Base-by-base conservation (phyloP, 164 flowering plant genomes). In the Euptelea pleiosperma region DNA sequence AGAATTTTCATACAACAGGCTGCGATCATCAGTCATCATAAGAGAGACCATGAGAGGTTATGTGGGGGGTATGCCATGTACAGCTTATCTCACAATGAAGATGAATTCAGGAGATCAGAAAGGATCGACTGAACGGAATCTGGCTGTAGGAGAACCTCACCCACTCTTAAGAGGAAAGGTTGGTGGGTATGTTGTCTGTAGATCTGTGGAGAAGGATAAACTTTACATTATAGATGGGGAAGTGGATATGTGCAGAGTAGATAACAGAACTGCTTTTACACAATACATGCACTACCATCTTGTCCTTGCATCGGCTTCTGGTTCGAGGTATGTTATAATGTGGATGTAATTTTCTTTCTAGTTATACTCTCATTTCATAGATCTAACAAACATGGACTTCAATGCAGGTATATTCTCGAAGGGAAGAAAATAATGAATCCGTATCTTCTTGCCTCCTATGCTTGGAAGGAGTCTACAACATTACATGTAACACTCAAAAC, bases 351-450 rank as follows among this genome's bases (percentile, higher is more conserved):
- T n/a, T n/a, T n/a, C n/a, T n/a, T n/a, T n/a, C n/a, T n/a, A n/a
- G n/a, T n/a, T n/a, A n/a, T n/a, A n/a, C n/a, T n/a, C n/a, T n/a
- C n/a, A n/a, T 2, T 8, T 14, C 6, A 28, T 22, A 25, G 1
- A 36, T 55, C 14, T 53, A 36, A 35, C n/a, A 37, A 41, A 24
- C 0, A 29, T 4, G 6, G 2, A 11, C 6, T 69, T 62, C 30
- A 18, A 31, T 67, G 74, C 76, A 83, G 85, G 51, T 81, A 80
- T 47, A 59, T 77, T 62, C 80, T 83, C 43, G 77, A 83, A 60
- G 89, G 89, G 55, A 73, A 43, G 70, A 83, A 80, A 70, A 69
- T 54, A 35, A 58, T 83, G 82, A 80, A 77, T 69, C 89, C 89
- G 10, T 79, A 60, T 64, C 71, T 79, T 43, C 71, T 75, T 43